Evolutionary conservation across 2,329 filamentous ascomycete species (phyloP).

Genomic region (Aspergillus sclerotialis): DNA sequence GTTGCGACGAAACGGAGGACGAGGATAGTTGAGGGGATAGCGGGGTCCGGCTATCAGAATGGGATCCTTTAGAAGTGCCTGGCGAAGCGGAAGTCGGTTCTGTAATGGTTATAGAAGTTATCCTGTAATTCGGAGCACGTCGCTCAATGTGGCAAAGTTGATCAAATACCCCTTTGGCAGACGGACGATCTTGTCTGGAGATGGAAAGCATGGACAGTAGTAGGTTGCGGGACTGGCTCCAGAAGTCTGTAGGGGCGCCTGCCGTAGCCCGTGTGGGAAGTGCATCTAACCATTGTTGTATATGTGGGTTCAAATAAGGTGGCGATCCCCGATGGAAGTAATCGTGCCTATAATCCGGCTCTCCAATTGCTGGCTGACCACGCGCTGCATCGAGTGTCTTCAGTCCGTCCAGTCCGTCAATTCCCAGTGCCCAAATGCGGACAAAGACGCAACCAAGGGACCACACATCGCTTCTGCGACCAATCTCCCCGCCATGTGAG

Average conservation of each 20-base stretch:
- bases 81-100: no score
- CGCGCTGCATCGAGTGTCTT: slow-evolving; percentile 3
- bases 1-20: not conserved
- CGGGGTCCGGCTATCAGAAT: not conserved
- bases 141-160: not conserved
- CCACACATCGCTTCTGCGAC: slow-evolving; percentile 13
- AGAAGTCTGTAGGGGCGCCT: not conserved
- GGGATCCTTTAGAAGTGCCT: not conserved
- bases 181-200: slow-evolving; percentile 1
- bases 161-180: not conserved
- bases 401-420: slow-evolving; percentile 5
- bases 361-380: slow-evolving; percentile 1
- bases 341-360: slow-evolving; percentile 1
- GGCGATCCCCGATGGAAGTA: slow-evolving; percentile 6
- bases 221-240: not conserved
- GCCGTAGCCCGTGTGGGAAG: not conserved
- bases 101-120: not conserved
- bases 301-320: slow-evolving; percentile 8
- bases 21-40: not conserved
- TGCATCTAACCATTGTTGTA: slow-evolving; percentile 5
- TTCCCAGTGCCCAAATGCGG: slow-evolving; percentile 9
- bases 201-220: slow-evolving; percentile 3
- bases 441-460: slow-evolving; percentile 16
- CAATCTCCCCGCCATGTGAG: not conserved
- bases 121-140: not conserved